phyloP scores from a whole-genome alignment of 176 grass and related monocot species.

The Oropetium thomaeum region DNA sequence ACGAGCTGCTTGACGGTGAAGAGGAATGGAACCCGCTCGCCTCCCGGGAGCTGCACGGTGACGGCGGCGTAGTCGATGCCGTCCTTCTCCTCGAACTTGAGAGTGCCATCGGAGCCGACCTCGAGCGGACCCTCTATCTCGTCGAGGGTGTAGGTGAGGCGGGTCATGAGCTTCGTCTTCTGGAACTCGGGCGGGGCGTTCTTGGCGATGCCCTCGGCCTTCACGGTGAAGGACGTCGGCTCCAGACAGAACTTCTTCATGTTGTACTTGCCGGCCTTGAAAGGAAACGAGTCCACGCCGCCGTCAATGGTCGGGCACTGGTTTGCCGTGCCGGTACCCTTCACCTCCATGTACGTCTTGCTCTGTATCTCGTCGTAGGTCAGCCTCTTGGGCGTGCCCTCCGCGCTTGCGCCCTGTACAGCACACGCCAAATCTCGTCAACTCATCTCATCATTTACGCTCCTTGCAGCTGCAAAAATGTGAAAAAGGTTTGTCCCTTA shows the following conservation, averaged over 20 bases:
- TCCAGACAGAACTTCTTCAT: slow-evolving; percentile 85
- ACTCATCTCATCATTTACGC: neutral
- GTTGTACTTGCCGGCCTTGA: slow-evolving; percentile 81
- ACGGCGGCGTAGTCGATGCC: slow-evolving; percentile 87
- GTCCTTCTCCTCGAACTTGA: slow-evolving; percentile 89
- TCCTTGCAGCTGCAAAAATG: neutral
- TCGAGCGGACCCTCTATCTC: slow-evolving; percentile 86
- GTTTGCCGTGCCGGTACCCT: slow-evolving; percentile 83
- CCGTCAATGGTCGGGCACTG: slow-evolving; percentile 70
- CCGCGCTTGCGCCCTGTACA: slow-evolving; percentile 62
- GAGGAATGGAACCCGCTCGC: slow-evolving; percentile 84
- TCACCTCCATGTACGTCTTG: slow-evolving; percentile 90
- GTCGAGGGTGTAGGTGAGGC: slow-evolving; percentile 89
- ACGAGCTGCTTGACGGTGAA: slow-evolving; percentile 88
- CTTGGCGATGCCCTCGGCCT: slow-evolving; percentile 68
- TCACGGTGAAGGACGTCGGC: slow-evolving; percentile 89
- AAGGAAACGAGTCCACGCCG: slow-evolving; percentile 56
- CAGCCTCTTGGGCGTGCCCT: slow-evolving; percentile 62
- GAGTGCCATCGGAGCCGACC: slow-evolving; percentile 45
- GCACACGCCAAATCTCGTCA: neutral
- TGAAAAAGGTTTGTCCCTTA: too few species aligned
- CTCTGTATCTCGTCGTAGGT: slow-evolving; percentile 90
- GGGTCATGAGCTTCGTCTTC: slow-evolving; percentile 94
- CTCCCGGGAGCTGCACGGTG: slow-evolving; percentile 74
- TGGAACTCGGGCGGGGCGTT: slow-evolving; percentile 74